Base-by-base conservation (phyloP, 2,329 filamentous ascomycete genomes). In the Fusarium illudens region DNA sequence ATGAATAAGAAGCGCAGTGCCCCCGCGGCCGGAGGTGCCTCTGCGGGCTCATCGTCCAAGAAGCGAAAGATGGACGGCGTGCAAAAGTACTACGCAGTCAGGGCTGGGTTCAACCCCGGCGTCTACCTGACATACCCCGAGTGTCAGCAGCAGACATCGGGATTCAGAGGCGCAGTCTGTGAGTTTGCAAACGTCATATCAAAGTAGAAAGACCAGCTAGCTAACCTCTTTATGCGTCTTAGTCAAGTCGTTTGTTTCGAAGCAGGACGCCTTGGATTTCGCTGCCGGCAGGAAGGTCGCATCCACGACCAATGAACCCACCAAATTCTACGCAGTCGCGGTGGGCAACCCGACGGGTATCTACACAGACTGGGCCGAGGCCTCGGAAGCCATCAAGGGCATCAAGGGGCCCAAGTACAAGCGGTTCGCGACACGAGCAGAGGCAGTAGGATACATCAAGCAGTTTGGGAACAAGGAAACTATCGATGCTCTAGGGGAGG, bases 241-340 rank as follows among this genome's bases (percentile, higher is more conserved):
- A 96, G 93, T 92, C 83, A 95, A 96, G 81, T 93, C 91, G 2
- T 97, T 97, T 75, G 80, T 84, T 10, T 88, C 86, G 1, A 82
- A 85, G 61, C 86, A 89, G 65, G 93, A 97, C 62, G 95, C 95
- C n/a, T 86, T 92, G 73, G 88, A 87, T 2, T 97, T 92, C 75
- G 84, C 93, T 25, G 87, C 85, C 1, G 92, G 92, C 48, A 85
- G 84, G 68, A 74, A 77, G 25, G 73, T 77, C 6, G 75, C 79
- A 15, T 73, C 79, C 19, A 73, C 80, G 20, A 77, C 81, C 37
- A 72, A 80, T 49, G 77, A 82, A 62, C 80, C 83, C 46, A 75
- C 81, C 51, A 82, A 81, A 50, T 90, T 84, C 76, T 90, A 90
- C 73, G 88, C 84, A 4, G 86, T 90, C 6, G 88, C 87, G 1